These are phyloP conservation scores for Suillus bovinus DNA, from an alignment of 768 basidiomycete genomes.

Conservation along the genomic window DNA sequence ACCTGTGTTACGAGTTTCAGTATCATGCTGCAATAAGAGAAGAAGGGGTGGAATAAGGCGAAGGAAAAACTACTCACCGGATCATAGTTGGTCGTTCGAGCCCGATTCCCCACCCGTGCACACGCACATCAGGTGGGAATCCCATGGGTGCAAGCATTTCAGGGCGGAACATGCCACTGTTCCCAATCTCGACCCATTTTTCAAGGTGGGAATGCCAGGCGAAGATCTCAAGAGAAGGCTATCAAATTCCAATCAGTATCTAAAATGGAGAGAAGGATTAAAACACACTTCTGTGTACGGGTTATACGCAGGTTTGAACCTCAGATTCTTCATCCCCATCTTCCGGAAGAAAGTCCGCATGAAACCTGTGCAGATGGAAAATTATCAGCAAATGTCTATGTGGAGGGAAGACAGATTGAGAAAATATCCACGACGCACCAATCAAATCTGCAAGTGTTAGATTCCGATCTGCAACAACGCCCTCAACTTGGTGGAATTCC, in stretches of 20 bases:
- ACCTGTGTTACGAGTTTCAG: conserved; percentile 46
- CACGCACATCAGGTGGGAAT: conserved; percentile 92
- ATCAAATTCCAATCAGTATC: conserved; percentile 7
- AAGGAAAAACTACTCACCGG: conserved; percentile 52
- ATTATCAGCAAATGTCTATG: background rate
- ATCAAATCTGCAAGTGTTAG: conserved; percentile 95
- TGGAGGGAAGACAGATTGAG: background rate
- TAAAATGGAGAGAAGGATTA: background rate
- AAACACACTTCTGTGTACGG: conserved; percentile 87
- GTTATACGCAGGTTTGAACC: conserved; percentile 99
- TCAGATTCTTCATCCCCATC: conserved; percentile 91
- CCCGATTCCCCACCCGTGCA: conserved; percentile 95
- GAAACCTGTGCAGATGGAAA: conserved; percentile 60
- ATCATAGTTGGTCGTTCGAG: conserved; percentile 99
- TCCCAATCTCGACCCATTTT: conserved; percentile 98
- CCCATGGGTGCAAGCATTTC: conserved; percentile 99
- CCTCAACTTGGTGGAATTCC: conserved; percentile 99
- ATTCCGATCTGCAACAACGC: conserved; percentile 93
- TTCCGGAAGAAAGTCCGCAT: conserved; percentile 99
- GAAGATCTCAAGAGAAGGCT: conserved; percentile 98
- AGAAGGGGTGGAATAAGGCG: background rate
- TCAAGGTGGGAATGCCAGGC: conserved; percentile 94
- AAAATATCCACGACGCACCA: conserved; percentile 47
- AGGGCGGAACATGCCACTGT: conserved; percentile 99
- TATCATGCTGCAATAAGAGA: background rate